Evolutionary conservation across 2,329 filamentous ascomycete species (phyloP).

Genomic region (Ascochyta viciae-villosae): DNA sequence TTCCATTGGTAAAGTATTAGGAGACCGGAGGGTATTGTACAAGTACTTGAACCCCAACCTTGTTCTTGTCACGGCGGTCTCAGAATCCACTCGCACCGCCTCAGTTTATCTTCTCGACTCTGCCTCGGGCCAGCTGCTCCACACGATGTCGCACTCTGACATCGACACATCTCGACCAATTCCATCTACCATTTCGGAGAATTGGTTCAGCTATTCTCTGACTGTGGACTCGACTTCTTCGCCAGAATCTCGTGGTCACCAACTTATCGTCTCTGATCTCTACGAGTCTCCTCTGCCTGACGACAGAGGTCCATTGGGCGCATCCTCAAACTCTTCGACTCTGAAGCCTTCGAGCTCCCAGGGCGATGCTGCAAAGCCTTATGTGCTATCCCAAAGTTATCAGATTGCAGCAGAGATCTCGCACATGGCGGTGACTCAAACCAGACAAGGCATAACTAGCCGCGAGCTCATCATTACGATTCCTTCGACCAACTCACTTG

Average conservation of each 20-base stretch:
- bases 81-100: constrained; percentile 65
- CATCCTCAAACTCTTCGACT: constrained; percentile 77
- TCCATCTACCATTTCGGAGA: constrained; percentile 83
- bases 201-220: constrained; percentile 92
- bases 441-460: constrained; percentile 87
- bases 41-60: constrained; percentile 95
- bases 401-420: constrained; percentile 81
- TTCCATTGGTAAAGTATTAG: constrained; percentile 92
- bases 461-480: constrained; percentile 82
- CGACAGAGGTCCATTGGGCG: constrained; percentile 79
- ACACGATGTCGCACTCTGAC: constrained; percentile 72
- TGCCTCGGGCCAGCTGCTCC: constrained; percentile 80
- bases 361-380: constrained; percentile 68
- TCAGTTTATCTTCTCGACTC: constrained; percentile 84
- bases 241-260: constrained; percentile 75
- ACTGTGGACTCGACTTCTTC: constrained; percentile 61
- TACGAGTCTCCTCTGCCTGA: constrained; percentile 87
- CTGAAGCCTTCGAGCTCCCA: constrained; percentile 68
- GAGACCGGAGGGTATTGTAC: constrained; percentile 91
- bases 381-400: constrained; percentile 80
- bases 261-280: constrained; percentile 84
- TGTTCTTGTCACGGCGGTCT: constrained; percentile 74
- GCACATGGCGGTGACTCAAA: constrained; percentile 83
- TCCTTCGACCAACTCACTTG: constrained; percentile 73
- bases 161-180: constrained; percentile 79